Evolutionary conservation across 2,329 filamentous ascomycete species (phyloP).

Genomic region (Cladophialophora bantiana): DNA sequence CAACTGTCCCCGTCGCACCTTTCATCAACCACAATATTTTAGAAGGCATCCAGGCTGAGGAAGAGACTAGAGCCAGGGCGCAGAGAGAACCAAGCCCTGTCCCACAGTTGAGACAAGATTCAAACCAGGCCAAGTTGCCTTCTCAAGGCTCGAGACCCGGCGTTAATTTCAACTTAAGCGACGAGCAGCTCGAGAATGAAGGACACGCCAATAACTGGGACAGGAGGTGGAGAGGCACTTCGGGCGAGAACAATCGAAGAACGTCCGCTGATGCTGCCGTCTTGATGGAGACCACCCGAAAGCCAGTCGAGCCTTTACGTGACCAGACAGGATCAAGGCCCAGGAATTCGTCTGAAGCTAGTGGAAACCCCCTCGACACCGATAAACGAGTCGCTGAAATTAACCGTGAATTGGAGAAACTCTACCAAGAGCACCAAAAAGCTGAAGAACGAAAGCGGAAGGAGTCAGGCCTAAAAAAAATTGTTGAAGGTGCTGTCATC

Average conservation of each 20-base stretch:
- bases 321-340: neutral
- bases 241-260: constrained; percentile 38
- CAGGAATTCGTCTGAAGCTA: constrained; percentile 12
- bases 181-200: constrained; percentile 62
- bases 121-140: constrained; percentile 31
- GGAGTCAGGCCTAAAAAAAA: constrained; percentile 49
- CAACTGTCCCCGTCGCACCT: constrained; percentile 72
- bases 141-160: constrained; percentile 56
- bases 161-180: constrained; percentile 65
- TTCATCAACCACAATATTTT: constrained; percentile 23
- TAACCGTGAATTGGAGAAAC: constrained; percentile 37
- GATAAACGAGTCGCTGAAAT: constrained; percentile 38
- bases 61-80: neutral
- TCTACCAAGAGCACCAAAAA: constrained; percentile 37
- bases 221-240: constrained; percentile 39
- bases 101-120: constrained; percentile 30
- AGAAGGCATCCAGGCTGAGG: neutral
- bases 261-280: constrained; percentile 26
- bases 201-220: constrained; percentile 42
- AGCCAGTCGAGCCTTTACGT: neutral
- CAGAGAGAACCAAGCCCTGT: neutral
- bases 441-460: constrained; percentile 29
- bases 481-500: constrained; percentile 56
- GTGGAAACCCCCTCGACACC: constrained; percentile 22
- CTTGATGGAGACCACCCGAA: neutral